Base-by-base conservation (phyloP, 2,329 filamentous ascomycete species). In the Colletotrichum sublineola region DNA sequence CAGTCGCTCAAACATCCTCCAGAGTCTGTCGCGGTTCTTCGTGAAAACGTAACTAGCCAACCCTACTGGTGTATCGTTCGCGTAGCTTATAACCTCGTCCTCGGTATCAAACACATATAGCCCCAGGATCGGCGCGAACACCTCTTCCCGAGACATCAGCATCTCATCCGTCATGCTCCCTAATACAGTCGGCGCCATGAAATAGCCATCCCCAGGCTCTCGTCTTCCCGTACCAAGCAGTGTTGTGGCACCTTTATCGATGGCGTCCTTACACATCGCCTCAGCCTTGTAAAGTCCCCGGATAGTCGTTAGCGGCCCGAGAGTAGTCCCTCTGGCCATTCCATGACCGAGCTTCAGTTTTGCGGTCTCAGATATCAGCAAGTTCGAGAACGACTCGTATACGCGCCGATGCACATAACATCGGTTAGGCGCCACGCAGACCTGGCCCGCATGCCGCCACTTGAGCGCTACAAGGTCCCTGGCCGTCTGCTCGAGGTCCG, bases 31-130 rank as follows among this genome's bases (percentile, higher is more conserved):
- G 5, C 84, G 68, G 76, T 86, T 81, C 73, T 79, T 78, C 14
- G 82, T 92, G 81, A 91, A 94, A 83, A 95, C 93, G 82, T 95
- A 95, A 0, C 90, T 91, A 1, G 93, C 92, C 20, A 95, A 86
- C 3, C 93, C 92, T 31, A 94, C 91, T 67, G 94, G 90, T 0
- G 91, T 84, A 24, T 83, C 82, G 78, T 95, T 95, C 1, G 93
- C 92, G 61, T 91, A 82, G 63, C 87, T 85, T 38, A 94, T 86
- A 24, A 93, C 92, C 73, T 94, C 92, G 60, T 91, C 89, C 78
- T 94, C 92, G 0, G 88, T 91, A 24, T 91, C 86, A 78, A 94
- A 94, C 55, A 88, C 86, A 83, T 93, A 93, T 1, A 95, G 79
- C 1, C 89, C 91, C 0, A 91, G 92, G 0, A 94, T 89, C 2